A percentile compares a stretch with the other conserved stretches of the same genome.
phyloP scores from a whole-genome alignment of 2,329 filamentous ascomycete species.

The Alternaria panax region DNA sequence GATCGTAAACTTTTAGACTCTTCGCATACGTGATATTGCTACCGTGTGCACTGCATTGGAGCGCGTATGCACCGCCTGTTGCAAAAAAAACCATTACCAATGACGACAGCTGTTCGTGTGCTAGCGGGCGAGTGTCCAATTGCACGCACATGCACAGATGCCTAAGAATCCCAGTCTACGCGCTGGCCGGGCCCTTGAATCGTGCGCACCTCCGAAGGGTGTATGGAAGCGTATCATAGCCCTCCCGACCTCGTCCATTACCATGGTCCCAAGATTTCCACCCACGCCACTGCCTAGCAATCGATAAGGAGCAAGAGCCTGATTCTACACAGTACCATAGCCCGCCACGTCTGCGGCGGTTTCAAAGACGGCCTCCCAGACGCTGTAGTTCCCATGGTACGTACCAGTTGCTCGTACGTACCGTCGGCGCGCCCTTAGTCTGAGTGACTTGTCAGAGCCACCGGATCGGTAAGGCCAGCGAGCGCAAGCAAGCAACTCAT shows the following conservation, averaged over 20 bases:
- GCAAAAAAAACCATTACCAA: conserved; percentile 19
- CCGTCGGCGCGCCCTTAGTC: conserved; percentile 9
- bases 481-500: conserved; percentile 27
- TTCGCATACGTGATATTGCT: conserved; percentile 16
- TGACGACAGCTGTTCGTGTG: conserved; percentile 24
- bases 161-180: conserved; percentile 21
- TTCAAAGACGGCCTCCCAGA: background rate
- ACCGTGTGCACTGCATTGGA: conserved; percentile 19
- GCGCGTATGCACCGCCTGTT: conserved; percentile 22
- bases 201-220: conserved; percentile 14
- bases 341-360: background rate
- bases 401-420: conserved; percentile 13
- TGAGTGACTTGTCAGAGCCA: conserved; percentile 20
- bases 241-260: conserved; percentile 3
- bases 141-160: conserved; percentile 25
- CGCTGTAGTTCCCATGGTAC: conserved; percentile 7
- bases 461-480: conserved; percentile 17
- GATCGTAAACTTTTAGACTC: conserved; percentile 22
- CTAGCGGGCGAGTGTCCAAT: conserved; percentile 29
- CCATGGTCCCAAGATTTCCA: conserved; percentile 19
- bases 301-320: conserved; percentile 31
- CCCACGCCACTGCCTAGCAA: conserved; percentile 24
- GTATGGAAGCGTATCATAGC: conserved; percentile 3
- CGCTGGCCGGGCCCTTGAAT: conserved; percentile 28
- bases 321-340: conserved; percentile 10